Base-by-base conservation (phyloP, 192 early-diverging fungal genomes). In the Backusella psychrophila region DNA sequence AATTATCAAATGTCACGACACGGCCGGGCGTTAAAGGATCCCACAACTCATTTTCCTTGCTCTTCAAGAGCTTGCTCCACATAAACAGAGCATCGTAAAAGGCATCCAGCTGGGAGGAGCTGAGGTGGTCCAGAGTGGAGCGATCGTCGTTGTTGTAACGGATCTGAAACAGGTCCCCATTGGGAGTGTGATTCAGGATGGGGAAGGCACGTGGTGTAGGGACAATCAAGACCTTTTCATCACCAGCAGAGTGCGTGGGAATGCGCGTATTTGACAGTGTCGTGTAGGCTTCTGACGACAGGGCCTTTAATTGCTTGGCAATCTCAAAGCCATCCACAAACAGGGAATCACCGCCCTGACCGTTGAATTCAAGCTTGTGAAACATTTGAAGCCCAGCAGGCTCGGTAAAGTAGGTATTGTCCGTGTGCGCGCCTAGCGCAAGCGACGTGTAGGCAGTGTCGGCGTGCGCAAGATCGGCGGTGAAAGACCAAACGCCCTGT, bases 371-470 rank as follows among this genome's bases (percentile, higher is more conserved):
- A 11, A 94, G 76, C 38, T 93, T 77, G 75, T 96, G 94, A 77
- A 94, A 94, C 81, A 95, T 87, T 80, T 96, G 94, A 17, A 96
- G 80, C 1, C 94, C 93, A 12, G 87, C 82, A 7, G 94, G 94
- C 72, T 96, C 94, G 0, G 94, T 94, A 74, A 96, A 96, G 77
- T 96, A 96, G 1, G 93, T 95, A 11, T 89, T 94, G 80, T 96
- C 94, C 0, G 93, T 96, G 73, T 96, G 94, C 21, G 91, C 93
- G 41, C 88, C 89, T 4, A 96, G 83, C 0, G 88, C 89, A 9
- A 95, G 56, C 53, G 79, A 81, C 7, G 94, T 94, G 77, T 95
- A 96, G 12, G 94, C 94, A 0, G 93, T 94, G 81, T 96, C 94
- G 68, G 89, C 94, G 81, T 94, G 93, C 34, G 84, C 90, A 46